A percentile compares a stretch with the other conserved stretches of the same genome.
These are phyloP conservation scores for Geotrichum phurueaensis DNA, from an alignment of 1,139 yeast genomes.

Conservation along the genomic window DNA sequence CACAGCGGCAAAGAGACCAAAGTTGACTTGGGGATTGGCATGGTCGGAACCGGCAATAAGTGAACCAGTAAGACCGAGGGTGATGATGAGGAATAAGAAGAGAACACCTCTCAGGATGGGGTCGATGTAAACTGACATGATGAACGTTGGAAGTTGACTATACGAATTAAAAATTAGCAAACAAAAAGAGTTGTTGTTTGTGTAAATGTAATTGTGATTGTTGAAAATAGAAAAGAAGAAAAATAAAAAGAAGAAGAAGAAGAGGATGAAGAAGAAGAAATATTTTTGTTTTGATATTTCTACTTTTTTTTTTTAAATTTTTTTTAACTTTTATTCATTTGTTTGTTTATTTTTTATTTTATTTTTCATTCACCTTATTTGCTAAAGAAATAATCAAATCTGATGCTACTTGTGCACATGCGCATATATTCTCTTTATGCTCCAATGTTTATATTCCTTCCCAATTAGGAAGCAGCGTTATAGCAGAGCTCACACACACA, in stretches of 20 bases:
- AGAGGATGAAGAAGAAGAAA: background rate
- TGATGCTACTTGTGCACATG: background rate
- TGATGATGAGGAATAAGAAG: constrained; percentile 67
- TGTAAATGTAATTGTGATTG: background rate
- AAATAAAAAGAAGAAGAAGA: background rate
- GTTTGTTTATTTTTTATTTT: too few species aligned
- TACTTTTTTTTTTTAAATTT: too few species aligned
- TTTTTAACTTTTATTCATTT: too few species aligned
- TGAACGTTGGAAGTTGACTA: background rate
- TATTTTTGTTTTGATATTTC: too few species aligned
- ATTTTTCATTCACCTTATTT: background rate
- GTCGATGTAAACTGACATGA: constrained; percentile 44
- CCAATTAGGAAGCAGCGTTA: too few species aligned
- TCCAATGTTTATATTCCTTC: too few species aligned
- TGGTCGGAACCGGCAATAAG: constrained; percentile 58
- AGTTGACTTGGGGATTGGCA: constrained; percentile 78
- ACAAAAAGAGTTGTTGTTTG: background rate
- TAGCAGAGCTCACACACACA: too few species aligned
- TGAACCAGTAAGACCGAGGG: constrained; percentile 80
- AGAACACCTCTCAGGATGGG: constrained; percentile 65
- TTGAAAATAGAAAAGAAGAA: background rate
- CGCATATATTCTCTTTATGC: too few species aligned
- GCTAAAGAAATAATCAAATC: background rate
- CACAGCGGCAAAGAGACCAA: constrained; percentile 77
- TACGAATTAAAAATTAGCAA: background rate